Base-by-base conservation (phyloP, 805 yeast genomes). In the Metschnikowia corniflorae region DNA sequence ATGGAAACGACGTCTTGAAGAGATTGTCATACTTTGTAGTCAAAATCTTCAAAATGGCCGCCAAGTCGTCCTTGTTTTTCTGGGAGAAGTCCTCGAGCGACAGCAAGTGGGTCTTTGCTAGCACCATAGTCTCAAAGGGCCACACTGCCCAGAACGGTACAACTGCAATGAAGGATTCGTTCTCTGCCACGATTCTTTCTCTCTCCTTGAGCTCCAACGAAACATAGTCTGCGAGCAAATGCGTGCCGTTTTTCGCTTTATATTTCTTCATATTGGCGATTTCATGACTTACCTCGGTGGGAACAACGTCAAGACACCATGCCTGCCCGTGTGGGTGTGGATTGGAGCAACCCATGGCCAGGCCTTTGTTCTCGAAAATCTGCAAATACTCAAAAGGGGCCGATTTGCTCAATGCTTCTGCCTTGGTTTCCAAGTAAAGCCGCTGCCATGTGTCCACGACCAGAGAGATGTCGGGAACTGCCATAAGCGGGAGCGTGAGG, bases 261-360 rank as follows among this genome's bases (percentile, higher is more conserved):
- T 82, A 82, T 28, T 68, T 63, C 2, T 53, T 55, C 68, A 82
- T 66, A 32, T 77, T 68, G 4, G 51, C 57, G 32, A 79, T 62
- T 56, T 82, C 88, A 35, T 70, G 65, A 15, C 65, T 68, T 7
- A 83, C 84, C 60, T 82, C 88, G 24, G 75, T 75, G 6, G 91
- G 89, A 10, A 81, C 62, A 5, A 68, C 57, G 44, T 73, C 80
- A 37, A 81, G 65, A 58, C 82, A 76, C 91, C 91, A 82, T 10
- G 83, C 86, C 61, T 82, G 91, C 18, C 89, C 86, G 53, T 82
- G 91, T 6, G 89, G 88, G 58, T 82, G 91, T 2, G 86, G 82
- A 53, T 82, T 82, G 3, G 87, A 81, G 53, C 89, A 82, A 26
- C 89, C 89, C 89, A 82, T 82, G 5, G 85, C 82, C 27, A 78